Evolutionary conservation across 345 rosid genomes (phyloP).

Genomic region (Limnanthes douglasii): DNA sequence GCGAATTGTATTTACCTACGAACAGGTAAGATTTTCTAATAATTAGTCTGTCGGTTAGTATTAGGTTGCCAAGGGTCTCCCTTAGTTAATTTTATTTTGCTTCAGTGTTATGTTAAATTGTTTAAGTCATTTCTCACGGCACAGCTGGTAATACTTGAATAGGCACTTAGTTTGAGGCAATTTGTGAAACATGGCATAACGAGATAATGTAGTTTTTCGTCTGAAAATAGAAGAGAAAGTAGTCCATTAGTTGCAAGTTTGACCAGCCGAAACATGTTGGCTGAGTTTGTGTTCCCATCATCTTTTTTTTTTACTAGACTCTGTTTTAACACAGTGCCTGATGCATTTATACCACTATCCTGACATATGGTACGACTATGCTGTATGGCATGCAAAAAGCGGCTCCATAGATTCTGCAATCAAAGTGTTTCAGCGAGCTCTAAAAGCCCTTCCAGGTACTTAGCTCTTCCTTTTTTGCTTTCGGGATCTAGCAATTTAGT

Average conservation of each 20-base stretch:
- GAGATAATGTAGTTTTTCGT: too few species aligned
- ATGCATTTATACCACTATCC: slow-evolving; percentile 95
- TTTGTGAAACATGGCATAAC: too few species aligned
- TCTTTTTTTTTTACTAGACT: slow-evolving; percentile 7
- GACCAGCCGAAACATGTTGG: too few species aligned
- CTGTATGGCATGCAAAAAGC: slow-evolving; percentile 81
- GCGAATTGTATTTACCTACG: slow-evolving; percentile 72
- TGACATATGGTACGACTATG: slow-evolving; percentile 91
- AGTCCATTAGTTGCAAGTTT: too few species aligned
- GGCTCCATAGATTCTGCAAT: slow-evolving; percentile 78
- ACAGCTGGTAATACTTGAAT: too few species aligned
- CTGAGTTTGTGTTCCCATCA: slow-evolving; percentile 1
- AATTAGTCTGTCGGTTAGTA: neutral
- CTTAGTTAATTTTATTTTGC: slow-evolving; percentile 3
- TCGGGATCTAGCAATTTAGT: neutral
- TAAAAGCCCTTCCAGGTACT: slow-evolving; percentile 90
- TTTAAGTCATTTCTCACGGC: too few species aligned
- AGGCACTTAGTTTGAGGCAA: too few species aligned
- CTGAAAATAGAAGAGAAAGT: too few species aligned
- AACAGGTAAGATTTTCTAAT: slow-evolving; percentile 45
- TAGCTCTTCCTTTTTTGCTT: slow-evolving; percentile 7
- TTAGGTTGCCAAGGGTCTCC: neutral
- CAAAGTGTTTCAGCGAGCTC: slow-evolving; percentile 90
- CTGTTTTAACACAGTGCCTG: slow-evolving; percentile 52
- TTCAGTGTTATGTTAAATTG: slow-evolving; percentile 2